phyloP scores from a whole-genome alignment of 176 grass and related monocot genomes.

The Raddia distichophylla region DNA sequence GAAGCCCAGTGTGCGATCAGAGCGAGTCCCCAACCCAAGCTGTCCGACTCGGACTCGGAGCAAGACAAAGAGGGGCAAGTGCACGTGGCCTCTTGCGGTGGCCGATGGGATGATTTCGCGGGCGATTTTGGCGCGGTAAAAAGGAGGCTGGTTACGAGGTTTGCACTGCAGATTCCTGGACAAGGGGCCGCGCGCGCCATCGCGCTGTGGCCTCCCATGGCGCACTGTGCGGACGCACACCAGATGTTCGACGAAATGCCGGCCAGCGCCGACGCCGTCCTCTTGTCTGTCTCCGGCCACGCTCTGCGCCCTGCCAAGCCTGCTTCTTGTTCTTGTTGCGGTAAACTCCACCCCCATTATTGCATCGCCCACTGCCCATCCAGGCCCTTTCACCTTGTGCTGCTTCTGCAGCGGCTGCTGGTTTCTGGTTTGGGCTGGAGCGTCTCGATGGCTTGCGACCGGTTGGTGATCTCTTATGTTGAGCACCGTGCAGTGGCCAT shows the following conservation, averaged over 20 bases:
- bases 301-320: background rate
- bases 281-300: background rate
- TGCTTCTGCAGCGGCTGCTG: background rate
- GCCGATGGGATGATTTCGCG: constrained; percentile 3
- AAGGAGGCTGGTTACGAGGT: background rate
- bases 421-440: constrained; percentile 22
- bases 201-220: background rate
- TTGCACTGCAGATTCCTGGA: background rate
- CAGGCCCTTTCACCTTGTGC: constrained; percentile 7
- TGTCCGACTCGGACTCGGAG: too few relatives aligned
- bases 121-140: background rate
- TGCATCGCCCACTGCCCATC: background rate
- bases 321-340: background rate
- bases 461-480: background rate
- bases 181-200: background rate
- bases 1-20: background rate
- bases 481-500: constrained; percentile 37
- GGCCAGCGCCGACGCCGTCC: background rate
- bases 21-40: too few relatives aligned
- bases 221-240: background rate
- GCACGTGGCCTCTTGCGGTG: background rate
- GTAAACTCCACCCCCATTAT: constrained; percentile 19
- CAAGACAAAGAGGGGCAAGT: background rate
- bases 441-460: constrained; percentile 18
- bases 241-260: constrained; percentile 34